Evolutionary conservation across 495 filamentous ascomycete species (phyloP).

Genomic region (Daldinia concentrica): DNA sequence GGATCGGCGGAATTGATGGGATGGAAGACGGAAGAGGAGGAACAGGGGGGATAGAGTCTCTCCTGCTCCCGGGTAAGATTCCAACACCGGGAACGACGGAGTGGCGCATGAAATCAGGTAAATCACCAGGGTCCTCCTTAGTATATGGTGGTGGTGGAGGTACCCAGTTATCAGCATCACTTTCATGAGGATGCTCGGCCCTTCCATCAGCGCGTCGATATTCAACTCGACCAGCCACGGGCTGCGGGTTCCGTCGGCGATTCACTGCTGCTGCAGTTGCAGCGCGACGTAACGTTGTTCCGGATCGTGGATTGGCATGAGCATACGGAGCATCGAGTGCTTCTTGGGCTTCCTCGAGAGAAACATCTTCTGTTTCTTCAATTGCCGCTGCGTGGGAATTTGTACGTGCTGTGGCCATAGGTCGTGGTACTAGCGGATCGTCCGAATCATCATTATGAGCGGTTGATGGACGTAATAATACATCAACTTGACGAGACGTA

Average conservation of each 20-base stretch:
- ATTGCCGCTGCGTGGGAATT: constrained; percentile 6
- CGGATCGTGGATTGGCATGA: constrained; percentile 79
- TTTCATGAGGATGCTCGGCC: constrained; percentile 80
- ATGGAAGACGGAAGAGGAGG: constrained; percentile 45
- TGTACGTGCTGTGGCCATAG: constrained; percentile 45
- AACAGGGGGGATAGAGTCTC: constrained; percentile 44
- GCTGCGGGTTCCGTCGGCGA: constrained; percentile 65
- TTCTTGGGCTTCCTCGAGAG: constrained; percentile 63
- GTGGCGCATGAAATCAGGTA: constrained; percentile 53
- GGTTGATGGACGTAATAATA: constrained; percentile 57
- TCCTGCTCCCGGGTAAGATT: constrained; percentile 1
- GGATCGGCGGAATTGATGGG: constrained; percentile 34
- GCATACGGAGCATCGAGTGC: constrained; percentile 76
- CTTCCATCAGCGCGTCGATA: constrained; percentile 70
- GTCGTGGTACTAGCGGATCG: constrained; percentile 55
- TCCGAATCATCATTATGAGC: constrained; percentile 49
- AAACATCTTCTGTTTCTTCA: constrained; percentile 41
- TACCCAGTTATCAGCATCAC: constrained; percentile 92
- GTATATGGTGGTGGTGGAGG: constrained; percentile 91
- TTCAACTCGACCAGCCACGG: constrained; percentile 51
- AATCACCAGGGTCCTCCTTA: constrained; percentile 68
- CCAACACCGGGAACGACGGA: constrained; percentile 41
- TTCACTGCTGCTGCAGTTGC: constrained; percentile 80
- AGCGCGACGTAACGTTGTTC: constrained; percentile 77
- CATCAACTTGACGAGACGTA: constrained; percentile 51